phyloP scores from a whole-genome alignment of 2,329 filamentous ascomycete genomes.

The Aspergillus quadricinctus region DNA sequence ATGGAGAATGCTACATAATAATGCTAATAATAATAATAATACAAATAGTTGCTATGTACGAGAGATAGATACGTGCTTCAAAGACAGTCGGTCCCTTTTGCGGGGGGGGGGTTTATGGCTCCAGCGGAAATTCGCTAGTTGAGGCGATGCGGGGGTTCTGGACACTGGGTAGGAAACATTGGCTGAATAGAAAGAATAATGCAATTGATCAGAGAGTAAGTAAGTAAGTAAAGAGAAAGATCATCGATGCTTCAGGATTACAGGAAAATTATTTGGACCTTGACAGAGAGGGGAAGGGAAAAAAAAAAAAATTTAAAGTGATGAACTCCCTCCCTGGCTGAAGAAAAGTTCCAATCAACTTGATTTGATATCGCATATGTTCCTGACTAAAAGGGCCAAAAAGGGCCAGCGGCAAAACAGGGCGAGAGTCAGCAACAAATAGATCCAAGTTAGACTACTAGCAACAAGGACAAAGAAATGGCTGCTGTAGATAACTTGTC shows the following conservation, averaged over 20 bases:
- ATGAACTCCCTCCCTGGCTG: not conserved
- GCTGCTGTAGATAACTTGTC: not conserved
- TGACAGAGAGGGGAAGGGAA: not conserved
- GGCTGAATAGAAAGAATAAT: not conserved
- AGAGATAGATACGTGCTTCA: not conserved
- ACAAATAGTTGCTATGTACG: not conserved
- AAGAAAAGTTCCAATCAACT: not conserved
- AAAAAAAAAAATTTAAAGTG: not conserved
- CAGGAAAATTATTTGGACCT: not conserved
- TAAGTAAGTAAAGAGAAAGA: not conserved
- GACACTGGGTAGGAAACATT: not conserved
- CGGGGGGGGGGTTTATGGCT: not conserved
- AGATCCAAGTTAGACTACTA: not conserved
- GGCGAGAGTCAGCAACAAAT: not conserved
- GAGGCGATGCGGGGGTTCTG: not conserved
- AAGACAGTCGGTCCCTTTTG: not conserved
- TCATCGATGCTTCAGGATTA: not conserved
- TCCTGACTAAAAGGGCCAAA: not conserved
- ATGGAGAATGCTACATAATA: not conserved
- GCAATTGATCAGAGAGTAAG: not conserved
- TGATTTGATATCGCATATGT: not conserved
- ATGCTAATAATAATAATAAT: not conserved
- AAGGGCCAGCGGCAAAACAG: not conserved
- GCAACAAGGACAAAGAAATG: not conserved
- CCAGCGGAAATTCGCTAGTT: not conserved